Evolutionary conservation across 495 filamentous ascomycete genomes (phyloP), one percentile per base, ranked within the genome.

Genomic region (Aspergillus homomorphus): DNA sequence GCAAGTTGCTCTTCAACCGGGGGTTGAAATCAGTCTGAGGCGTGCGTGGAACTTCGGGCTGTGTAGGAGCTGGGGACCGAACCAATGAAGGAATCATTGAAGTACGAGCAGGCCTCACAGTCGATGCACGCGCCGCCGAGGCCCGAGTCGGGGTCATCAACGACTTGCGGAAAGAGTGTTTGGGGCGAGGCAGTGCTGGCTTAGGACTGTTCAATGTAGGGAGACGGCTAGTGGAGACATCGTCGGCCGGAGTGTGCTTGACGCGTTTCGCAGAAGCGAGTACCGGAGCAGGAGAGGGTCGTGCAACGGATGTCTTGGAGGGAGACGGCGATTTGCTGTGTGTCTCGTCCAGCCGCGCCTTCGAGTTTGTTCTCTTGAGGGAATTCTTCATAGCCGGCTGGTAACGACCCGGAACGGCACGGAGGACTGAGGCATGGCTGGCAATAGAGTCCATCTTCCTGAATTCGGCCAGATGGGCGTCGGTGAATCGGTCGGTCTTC

Each of bases 361-460:
- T 92, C 15, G 91, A 92, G 50, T 83, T 84, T 42, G 80, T 85
- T 19, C 89, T 83, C 75, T 93, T 91, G 62, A 92, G 67, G n/a
- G 80, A 81, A 51, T 78, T 78, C 48, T 38, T 38, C 33, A 61
- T 30, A 22, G 76, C 77, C 15, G 82, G 81, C 55, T 82, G 79
- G 62, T 81, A 77, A 45, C 85, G 82, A 57, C 74, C 81, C 5
- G 80, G 77, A 23, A 84, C 78, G 18, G 84, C 82, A 38, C 92
- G 82, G 78, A 89, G 91, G 16, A 85, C 80, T 6, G 92, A 94
- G 4, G 90, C 75, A 74, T 97, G 92, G 55, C 84, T 85, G 21
- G 83, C 89, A 70, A 97, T 97, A 12, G 91, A 96, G 64, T 96
- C 91, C 92, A 97, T 96, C 79, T 94, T 97, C 73, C 88, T 90